A percentile compares a stretch with the other conserved stretches of the same genome.
Conservation (phyloP, 352 stramenopile genomes). For the Pythium utonaiense region DNA sequence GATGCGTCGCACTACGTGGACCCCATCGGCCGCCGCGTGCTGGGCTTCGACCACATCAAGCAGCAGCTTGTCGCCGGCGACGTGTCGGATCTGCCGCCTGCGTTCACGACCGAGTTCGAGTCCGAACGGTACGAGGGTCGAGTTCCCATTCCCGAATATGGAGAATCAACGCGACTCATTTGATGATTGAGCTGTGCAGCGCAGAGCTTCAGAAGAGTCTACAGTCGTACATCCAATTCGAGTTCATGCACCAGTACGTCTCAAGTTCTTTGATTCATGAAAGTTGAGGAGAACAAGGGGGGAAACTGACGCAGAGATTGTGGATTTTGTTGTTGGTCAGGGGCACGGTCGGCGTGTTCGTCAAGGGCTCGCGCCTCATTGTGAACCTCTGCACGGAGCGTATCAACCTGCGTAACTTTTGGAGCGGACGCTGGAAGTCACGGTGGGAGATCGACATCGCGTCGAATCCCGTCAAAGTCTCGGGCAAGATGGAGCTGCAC, state of each 20-base stretch:
- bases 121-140: constrained; percentile 51
- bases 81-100: constrained; percentile 38
- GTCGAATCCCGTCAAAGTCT: constrained; percentile 38
- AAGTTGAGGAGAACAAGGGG: background rate
- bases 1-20: constrained; percentile 85
- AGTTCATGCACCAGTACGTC: constrained; percentile 76
- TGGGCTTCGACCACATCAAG: constrained; percentile 88
- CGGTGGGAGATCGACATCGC: constrained; percentile 71
- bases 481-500: constrained; percentile 75
- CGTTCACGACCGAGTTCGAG: constrained; percentile 47
- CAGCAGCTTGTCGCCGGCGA: constrained; percentile 52
- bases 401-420: constrained; percentile 89
- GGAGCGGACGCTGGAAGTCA: constrained; percentile 83
- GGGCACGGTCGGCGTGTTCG: constrained; percentile 76
- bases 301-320: no score
- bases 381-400: constrained; percentile 83
- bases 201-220: constrained; percentile 60
- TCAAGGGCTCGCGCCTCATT: constrained; percentile 54
- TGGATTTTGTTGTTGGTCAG: constrained; percentile 25
- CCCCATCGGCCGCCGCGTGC: constrained; percentile 61
- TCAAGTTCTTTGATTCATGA: background rate
- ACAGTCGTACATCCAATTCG: constrained; percentile 78
- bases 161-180: background rate
- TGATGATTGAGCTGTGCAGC: constrained; percentile 10
- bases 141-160: background rate